Conservation (phyloP, 208 protist genomes). For the Herpetomonas tarakana region DNA sequence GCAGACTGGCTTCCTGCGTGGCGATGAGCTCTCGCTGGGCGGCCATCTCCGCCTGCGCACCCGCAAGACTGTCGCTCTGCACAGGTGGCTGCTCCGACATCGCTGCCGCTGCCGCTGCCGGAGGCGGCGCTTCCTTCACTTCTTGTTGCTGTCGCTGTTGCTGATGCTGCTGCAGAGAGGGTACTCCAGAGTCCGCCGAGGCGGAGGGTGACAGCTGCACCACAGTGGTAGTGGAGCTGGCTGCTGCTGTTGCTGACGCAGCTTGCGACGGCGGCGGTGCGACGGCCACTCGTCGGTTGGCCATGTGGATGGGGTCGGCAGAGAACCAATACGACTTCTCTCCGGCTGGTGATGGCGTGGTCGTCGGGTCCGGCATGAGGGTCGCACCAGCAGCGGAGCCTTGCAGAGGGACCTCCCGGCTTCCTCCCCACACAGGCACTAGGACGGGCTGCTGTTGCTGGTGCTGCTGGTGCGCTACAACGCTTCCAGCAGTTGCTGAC, state of each 20-base stretch:
- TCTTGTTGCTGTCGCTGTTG: too few species aligned
- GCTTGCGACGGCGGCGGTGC: neutral
- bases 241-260: slow-evolving; percentile 2
- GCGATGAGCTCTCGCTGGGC: neutral
- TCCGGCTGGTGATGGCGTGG: neutral
- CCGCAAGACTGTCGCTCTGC: too few species aligned
- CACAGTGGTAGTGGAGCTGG: neutral
- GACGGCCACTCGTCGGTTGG: too few species aligned
- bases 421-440: neutral
- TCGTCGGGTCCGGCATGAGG: slow-evolving; percentile 7
- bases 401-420: slow-evolving; percentile 25
- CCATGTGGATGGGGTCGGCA: neutral
- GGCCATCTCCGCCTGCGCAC: too few species aligned
- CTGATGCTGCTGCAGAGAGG: neutral
- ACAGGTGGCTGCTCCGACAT: too few species aligned
- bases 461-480: slow-evolving; percentile 14
- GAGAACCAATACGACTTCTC: slow-evolving; percentile 4
- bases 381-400: slow-evolving; percentile 19
- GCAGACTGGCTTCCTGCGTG: neutral
- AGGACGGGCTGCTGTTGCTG: neutral
- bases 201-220: slow-evolving; percentile 5
- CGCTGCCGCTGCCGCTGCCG: too few species aligned
- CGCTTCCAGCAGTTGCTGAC: too few species aligned
- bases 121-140: too few species aligned
- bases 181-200: neutral